phyloP scores from a whole-genome alignment of 495 filamentous ascomycete genomes.

The Oidiodendron maius region DNA sequence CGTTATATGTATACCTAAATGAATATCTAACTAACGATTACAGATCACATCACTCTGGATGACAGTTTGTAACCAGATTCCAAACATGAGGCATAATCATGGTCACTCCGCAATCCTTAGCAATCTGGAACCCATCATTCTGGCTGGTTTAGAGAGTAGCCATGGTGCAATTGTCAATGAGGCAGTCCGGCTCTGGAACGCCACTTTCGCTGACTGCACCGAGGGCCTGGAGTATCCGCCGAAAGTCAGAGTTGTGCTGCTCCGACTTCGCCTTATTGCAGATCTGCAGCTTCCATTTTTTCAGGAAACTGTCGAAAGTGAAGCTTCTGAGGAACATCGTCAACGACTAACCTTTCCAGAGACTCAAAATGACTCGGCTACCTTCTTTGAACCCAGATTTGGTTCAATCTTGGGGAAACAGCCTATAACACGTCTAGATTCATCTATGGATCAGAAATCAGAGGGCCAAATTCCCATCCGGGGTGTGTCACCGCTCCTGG shows the following conservation, averaged over 20 bases:
- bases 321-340: conserved; percentile 12
- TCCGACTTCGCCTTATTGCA: conserved; percentile 35
- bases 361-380: conserved; percentile 11
- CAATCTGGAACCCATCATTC: conserved; percentile 45
- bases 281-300: conserved; percentile 43
- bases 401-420: conserved; percentile 2
- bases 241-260: conserved; percentile 40
- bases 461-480: conserved; percentile 16
- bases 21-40: background rate
- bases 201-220: conserved; percentile 42
- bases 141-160: conserved; percentile 49
- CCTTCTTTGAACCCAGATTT: background rate
- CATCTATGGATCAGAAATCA: background rate
- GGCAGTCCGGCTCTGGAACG: conserved; percentile 54
- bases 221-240: conserved; percentile 38
- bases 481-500: conserved; percentile 15
- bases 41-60: conserved; percentile 37
- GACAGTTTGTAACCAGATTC: conserved; percentile 25
- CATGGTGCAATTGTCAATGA: conserved; percentile 46
- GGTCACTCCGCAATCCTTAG: conserved; percentile 33
- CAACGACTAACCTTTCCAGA: conserved; percentile 11
- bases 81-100: background rate
- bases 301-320: conserved; percentile 28
- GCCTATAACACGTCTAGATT: background rate
- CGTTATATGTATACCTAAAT: background rate